Conservation (phyloP, 331 rosid genomes). For the Erythrophleum ivorense region DNA sequence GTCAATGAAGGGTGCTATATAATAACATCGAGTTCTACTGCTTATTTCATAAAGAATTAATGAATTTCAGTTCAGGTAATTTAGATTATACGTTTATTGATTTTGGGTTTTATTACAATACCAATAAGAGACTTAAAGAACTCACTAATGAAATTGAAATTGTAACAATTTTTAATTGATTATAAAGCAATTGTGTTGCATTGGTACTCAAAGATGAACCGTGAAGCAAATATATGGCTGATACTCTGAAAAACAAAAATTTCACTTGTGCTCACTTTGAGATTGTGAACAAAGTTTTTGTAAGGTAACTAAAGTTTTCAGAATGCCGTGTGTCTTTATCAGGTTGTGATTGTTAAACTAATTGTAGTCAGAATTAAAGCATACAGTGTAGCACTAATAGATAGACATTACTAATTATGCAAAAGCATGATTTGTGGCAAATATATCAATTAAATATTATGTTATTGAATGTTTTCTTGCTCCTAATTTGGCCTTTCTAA, state of each 20-base stretch:
- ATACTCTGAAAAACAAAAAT: neutral
- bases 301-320: constrained; percentile 10
- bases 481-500: constrained; percentile 45
- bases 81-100: neutral
- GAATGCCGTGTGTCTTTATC: neutral
- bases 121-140: neutral
- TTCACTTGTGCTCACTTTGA: neutral
- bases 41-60: neutral
- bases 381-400: neutral
- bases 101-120: neutral
- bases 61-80: neutral
- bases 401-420: constrained; percentile 27
- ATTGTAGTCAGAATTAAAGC: constrained; percentile 4
- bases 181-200: neutral
- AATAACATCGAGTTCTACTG: neutral
- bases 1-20: neutral
- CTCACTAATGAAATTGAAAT: neutral
- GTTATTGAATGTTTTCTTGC: constrained; percentile 36
- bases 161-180: neutral
- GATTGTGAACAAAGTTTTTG: neutral
- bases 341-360: constrained; percentile 19
- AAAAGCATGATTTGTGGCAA: constrained; percentile 20
- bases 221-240: neutral
- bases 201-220: neutral
- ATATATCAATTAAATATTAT: constrained; percentile 14